Conservation (phyloP, 352 stramenopile genomes). For the Globisporangium apiculatum region DNA sequence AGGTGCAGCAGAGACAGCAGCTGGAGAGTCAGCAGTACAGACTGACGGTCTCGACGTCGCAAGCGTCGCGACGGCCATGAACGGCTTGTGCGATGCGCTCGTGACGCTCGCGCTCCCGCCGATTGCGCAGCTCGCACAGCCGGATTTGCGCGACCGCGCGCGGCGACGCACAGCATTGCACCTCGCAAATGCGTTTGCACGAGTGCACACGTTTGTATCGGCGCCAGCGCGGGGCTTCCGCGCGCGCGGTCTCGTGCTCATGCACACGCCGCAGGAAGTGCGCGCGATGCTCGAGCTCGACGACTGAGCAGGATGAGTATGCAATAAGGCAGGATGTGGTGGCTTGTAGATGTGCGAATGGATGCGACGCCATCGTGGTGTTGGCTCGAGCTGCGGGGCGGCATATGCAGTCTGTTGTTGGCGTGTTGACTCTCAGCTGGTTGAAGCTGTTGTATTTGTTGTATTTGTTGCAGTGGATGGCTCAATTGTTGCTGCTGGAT, state of each 20-base stretch:
- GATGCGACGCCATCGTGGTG: too few species aligned
- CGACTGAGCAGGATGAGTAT: constrained; percentile 4
- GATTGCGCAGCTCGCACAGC: constrained; percentile 46
- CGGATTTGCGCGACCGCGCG: constrained; percentile 33
- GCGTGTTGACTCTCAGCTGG: too few species aligned
- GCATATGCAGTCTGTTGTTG: too few species aligned
- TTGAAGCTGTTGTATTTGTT: too few species aligned
- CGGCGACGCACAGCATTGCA: constrained; percentile 24
- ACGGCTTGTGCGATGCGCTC: constrained; percentile 38
- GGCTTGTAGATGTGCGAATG: too few species aligned
- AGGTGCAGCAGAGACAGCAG: not conserved
- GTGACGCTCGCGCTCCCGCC: constrained; percentile 43
- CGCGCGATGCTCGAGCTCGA: constrained; percentile 60
- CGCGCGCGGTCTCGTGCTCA: constrained; percentile 25
- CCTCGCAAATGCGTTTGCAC: constrained; percentile 39
- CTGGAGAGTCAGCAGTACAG: not conserved
- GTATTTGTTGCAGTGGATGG: too few species aligned
- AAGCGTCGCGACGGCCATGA: constrained; percentile 46
- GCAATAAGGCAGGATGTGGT: too few species aligned
- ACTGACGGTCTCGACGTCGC: constrained; percentile 30
- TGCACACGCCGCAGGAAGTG: constrained; percentile 53
- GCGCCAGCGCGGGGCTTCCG: constrained; percentile 37
- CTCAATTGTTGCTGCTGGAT: too few species aligned
- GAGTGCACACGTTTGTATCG: constrained; percentile 55
- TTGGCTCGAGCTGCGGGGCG: too few species aligned